Percentiles rank a stretch among this genome's conserved stretches.
These are phyloP conservation scores for Tolypocladium inflatum DNA, from an alignment of 2,329 filamentous ascomycete genomes.

Conservation along the genomic window DNA sequence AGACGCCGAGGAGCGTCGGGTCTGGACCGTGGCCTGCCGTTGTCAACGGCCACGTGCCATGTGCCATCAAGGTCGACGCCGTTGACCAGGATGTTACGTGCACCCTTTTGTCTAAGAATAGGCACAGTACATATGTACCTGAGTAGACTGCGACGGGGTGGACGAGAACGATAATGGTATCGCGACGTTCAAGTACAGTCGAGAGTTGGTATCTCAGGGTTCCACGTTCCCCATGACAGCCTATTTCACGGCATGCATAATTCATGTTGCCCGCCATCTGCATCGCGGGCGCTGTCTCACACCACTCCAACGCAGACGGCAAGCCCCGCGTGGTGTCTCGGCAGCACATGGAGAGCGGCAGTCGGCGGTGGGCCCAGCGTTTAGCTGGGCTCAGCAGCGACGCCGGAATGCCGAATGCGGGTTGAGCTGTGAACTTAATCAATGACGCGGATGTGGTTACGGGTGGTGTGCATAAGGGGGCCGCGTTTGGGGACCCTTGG, in stretches of 20 bases:
- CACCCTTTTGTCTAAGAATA: neutral
- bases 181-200: neutral
- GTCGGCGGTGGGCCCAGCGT: neutral
- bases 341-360: neutral
- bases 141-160: neutral
- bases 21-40: neutral
- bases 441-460: neutral
- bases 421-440: neutral
- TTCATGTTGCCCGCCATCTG: neutral
- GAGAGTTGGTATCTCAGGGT: neutral
- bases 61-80: neutral
- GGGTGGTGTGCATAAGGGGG: neutral
- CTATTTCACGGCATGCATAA: too few species aligned
- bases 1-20: neutral
- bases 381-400: neutral
- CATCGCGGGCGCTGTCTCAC: neutral
- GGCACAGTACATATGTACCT: neutral
- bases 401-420: neutral
- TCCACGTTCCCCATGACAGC: too few species aligned
- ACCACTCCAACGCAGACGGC: neutral
- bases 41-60: neutral
- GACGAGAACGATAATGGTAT: neutral
- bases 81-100: neutral
- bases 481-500: too few species aligned
- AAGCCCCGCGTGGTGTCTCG: neutral